These are phyloP conservation scores for Pythium folliculosum DNA, from an alignment of 352 stramenopile genomes.

Conservation along the genomic window DNA sequence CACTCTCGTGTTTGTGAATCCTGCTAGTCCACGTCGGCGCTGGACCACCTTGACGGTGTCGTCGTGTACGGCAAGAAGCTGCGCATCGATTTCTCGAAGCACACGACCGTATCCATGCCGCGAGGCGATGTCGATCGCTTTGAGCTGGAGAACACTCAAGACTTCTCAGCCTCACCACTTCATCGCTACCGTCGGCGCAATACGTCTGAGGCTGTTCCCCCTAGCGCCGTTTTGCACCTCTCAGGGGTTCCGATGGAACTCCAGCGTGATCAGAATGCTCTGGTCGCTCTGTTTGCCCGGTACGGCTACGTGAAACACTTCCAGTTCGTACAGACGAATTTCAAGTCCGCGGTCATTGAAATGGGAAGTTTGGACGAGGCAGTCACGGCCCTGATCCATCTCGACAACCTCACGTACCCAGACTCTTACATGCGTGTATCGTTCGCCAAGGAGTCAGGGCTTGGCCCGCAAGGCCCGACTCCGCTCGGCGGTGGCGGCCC, in stretches of 20 bases:
- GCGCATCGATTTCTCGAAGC: constrained; percentile 83
- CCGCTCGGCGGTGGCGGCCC: constrained; percentile 5
- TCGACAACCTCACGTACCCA: constrained; percentile 74
- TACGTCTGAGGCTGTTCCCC: constrained; percentile 62
- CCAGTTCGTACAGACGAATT: constrained; percentile 72
- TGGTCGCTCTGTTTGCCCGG: constrained; percentile 66
- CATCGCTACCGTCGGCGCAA: constrained; percentile 77
- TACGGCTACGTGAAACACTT: constrained; percentile 79
- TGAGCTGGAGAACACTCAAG: constrained; percentile 80
- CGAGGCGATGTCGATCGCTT: constrained; percentile 78
- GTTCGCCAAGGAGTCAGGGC: constrained; percentile 73
- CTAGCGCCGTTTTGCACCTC: constrained; percentile 66
- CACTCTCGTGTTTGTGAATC: not conserved
- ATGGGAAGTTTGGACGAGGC: constrained; percentile 78
- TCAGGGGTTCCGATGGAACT: constrained; percentile 73
- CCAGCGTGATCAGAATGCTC: constrained; percentile 59
- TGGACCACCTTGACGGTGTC: constrained; percentile 78
- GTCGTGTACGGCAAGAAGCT: constrained; percentile 79
- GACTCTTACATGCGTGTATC: constrained; percentile 80
- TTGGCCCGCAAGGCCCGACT: not conserved
- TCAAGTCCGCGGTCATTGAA: constrained; percentile 78
- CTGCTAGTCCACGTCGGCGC: constrained; percentile 61
- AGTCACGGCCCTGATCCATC: constrained; percentile 61
- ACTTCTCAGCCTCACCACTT: constrained; percentile 73
- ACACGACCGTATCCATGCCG: constrained; percentile 80